phyloP scores from a whole-genome alignment of 768 basidiomycete genomes.

The Candolleomyces eurysporus region DNA sequence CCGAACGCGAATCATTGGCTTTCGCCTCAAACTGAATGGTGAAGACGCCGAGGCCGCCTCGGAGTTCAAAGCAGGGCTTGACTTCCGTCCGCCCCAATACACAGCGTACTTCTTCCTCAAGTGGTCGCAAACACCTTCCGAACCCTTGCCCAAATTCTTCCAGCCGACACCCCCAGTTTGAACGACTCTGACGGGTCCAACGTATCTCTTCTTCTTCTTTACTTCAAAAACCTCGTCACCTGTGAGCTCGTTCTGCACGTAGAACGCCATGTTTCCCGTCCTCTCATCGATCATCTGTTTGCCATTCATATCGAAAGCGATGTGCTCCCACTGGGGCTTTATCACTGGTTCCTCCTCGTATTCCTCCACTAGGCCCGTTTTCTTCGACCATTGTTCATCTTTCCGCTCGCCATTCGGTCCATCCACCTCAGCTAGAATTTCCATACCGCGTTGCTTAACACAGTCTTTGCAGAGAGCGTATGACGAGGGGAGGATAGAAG shows the following conservation, averaged over 20 bases:
- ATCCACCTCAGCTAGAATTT: conserved; percentile 25
- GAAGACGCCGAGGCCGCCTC: no score
- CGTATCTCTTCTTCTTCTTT: neutral
- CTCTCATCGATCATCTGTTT: neutral
- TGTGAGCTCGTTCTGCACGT: neutral
- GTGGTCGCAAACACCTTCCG: conserved; percentile 28
- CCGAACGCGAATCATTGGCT: conserved; percentile 18
- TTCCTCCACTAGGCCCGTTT: neutral
- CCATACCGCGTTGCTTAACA: neutral
- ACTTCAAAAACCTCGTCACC: neutral
- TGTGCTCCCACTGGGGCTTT: neutral
- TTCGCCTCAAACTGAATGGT: no score
- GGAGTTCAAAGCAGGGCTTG: no score
- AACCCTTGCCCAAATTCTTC: conserved; percentile 27
- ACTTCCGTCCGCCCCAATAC: no score
- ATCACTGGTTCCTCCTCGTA: neutral
- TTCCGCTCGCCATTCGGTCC: conserved; percentile 25
- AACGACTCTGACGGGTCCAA: neutral
- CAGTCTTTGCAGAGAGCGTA: conserved; percentile 39
- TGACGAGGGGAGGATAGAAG: conserved; percentile 24
- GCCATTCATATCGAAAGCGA: neutral
- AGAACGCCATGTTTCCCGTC: no score
- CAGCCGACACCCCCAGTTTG: neutral
- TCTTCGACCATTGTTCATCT: conserved; percentile 15
- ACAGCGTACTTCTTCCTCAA: neutral